phyloP scores from a whole-genome alignment of 805 yeast genomes.

The Ogataea sp. region DNA sequence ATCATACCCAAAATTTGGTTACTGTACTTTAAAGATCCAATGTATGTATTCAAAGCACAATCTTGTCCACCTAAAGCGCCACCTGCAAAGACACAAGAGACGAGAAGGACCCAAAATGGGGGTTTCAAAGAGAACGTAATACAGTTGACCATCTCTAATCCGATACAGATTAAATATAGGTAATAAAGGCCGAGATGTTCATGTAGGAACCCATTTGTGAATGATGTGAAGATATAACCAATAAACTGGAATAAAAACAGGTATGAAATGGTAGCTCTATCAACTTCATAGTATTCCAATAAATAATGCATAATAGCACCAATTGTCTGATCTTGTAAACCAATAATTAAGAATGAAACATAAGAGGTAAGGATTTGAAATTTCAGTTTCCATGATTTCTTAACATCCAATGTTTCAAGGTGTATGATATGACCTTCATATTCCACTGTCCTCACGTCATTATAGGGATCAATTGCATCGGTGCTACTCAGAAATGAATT shows the following conservation, averaged over 20 bases:
- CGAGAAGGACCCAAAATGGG: constrained; percentile 32
- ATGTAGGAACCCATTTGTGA: constrained; percentile 36
- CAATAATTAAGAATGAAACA: constrained; percentile 36
- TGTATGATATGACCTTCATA: constrained; percentile 15
- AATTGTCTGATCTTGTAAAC: constrained; percentile 52
- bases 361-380: constrained; percentile 35
- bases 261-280: constrained; percentile 39
- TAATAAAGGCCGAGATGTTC: constrained; percentile 39
- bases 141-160: constrained; percentile 3
- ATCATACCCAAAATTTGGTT: constrained; percentile 43
- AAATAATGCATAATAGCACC: constrained; percentile 52
- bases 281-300: constrained; percentile 36
- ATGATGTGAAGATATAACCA: constrained; percentile 50
- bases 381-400: constrained; percentile 28
- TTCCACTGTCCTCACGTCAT: constrained; percentile 2
- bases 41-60: constrained; percentile 46
- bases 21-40: constrained; percentile 37
- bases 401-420: constrained; percentile 33
- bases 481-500: too few relatives aligned
- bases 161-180: constrained; percentile 23
- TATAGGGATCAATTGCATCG: not conserved
- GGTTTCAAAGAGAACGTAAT: constrained; percentile 30
- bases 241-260: constrained; percentile 43
- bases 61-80: constrained; percentile 51
- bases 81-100: constrained; percentile 36